Base-by-base conservation (phyloP, 805 yeast genomes). In the Barnettozyma pratensis region DNA sequence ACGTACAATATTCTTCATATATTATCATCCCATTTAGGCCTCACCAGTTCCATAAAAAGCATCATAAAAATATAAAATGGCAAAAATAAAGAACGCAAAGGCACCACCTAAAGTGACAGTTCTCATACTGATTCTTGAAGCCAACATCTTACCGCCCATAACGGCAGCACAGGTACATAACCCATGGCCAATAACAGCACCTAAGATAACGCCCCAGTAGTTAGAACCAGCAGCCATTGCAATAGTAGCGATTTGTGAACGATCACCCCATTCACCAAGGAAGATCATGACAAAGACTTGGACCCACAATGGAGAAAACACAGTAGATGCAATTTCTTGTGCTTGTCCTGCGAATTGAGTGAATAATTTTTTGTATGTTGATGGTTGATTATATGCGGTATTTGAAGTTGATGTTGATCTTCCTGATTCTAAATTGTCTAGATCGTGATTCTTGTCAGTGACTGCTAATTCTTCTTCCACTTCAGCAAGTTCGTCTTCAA, bases 241-340 rank as follows among this genome's bases (percentile, higher is more conserved):
- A 60, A 94, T 90, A 34, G 97, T 94, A 40, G 97, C 96, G 48
- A 94, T 89, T 71, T 94, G 99, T 10, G 97, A 90, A 61, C 99
- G 82, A 68, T 94, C 99, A 45, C 99, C 99, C 96, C 98, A 90
- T 71, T 94, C 99, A 52, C 97, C 99, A 44, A 94, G 71, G 66
- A 94, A 94, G 5, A 96, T 88, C 98, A 94, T 92, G 46, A 81
- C 81, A 63, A 94, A 94, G 5, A 92, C 92, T 72, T 92, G 97
- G 55, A 90, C 84, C 91, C 96, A 94, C 8, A 83, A 70, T 4
- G 99, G 98, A 4, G 96, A 85, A 48, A 92, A 71, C 5, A 89
- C 68, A 8, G 40, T 39, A 2, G 59, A 45, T 6, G 57, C 42
- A 31, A 60, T 40, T 5, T 19, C 11, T 34, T 56, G 51, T 6